phyloP scores from a whole-genome alignment of 2,329 filamentous ascomycete genomes.

The Scortechinia acanthostroma region DNA sequence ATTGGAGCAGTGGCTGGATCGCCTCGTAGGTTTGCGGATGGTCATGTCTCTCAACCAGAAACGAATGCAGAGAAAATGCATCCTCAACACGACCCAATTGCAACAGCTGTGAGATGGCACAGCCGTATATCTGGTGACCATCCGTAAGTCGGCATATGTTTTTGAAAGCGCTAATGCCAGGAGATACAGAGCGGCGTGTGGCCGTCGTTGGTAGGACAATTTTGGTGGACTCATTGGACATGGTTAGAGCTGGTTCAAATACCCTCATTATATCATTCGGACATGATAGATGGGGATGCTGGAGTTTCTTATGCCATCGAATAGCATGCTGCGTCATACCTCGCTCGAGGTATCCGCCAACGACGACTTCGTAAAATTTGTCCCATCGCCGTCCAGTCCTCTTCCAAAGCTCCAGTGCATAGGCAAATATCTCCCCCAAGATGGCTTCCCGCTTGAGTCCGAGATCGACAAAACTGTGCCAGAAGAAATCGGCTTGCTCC shows the following conservation, averaged over 20 bases:
- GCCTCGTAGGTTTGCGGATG: neutral
- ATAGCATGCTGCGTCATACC: conserved; percentile 12
- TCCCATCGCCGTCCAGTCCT: neutral
- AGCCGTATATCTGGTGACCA: neutral
- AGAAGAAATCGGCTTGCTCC: conserved; percentile 25
- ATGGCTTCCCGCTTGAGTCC: conserved; percentile 20
- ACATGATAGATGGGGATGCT: conserved; percentile 16
- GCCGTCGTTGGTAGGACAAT: no score
- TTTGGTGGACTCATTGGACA: neutral
- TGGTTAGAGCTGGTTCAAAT: conserved; percentile 11
- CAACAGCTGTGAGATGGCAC: neutral
- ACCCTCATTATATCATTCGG: conserved; percentile 18
- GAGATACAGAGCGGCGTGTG: neutral
- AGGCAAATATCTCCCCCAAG: conserved; percentile 18
- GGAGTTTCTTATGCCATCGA: conserved; percentile 24
- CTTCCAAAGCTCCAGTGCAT: conserved; percentile 14
- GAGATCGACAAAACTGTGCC: conserved; percentile 25
- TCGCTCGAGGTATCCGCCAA: neutral
- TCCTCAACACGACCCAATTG: neutral
- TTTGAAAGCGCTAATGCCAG: neutral
- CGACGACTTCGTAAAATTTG: neutral
- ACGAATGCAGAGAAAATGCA: neutral
- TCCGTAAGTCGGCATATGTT: neutral
- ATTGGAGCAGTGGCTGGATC: neutral
- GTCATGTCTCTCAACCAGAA: neutral